Base-by-base conservation (phyloP, 352 stramenopile species). In the Pythium pyrilobum region DNA sequence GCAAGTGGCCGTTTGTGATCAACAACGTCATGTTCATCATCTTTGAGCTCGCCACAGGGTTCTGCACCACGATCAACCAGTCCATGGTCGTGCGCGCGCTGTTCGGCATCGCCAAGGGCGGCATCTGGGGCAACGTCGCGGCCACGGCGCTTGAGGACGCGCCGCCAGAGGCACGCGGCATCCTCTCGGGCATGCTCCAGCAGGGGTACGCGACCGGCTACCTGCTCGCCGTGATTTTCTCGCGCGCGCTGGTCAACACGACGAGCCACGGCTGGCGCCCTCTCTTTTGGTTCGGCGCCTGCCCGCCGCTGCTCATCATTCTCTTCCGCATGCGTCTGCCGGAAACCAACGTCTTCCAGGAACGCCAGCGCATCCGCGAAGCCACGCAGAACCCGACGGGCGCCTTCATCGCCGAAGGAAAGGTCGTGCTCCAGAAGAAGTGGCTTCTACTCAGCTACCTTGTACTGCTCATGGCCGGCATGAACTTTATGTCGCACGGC, bases 401-500 rank as follows among this genome's bases (percentile, higher is more conserved):
- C 33, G 57, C 64, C 13, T 79, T 79, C 54, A 36, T 75, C 37
- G 49, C 43, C 6, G 69, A 79, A 36, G 69, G 69, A 24, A 76
- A 74, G 56, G 43, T 74, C 25, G 60, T 68, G 40, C 59, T 79
- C 42, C 60, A 69, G 57, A 56, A 56, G 23, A 66, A 79, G 37
- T 79, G 69, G 69, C 59, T 70, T 42, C 45, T 76, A 44, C 58
- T 79, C n/a, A 53, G 25, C 12, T 79, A 79, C 41, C 41, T 79
- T 31, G 57, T 79, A 16, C 37, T 76, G 25, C 53, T 79, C 44
- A 79, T 76, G 69, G 51, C 60, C 11, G 69, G 60, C 16, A 74
- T 79, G 59, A 76, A 72, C 69, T 79, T 79, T 39, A 74, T 74
- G 59, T 58, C 51, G 1, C 70, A 76, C 57, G 70, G 70, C 31